Base-by-base conservation (phyloP, 352 stramenopile species). In the Phytophthora chlamydospora region DNA sequence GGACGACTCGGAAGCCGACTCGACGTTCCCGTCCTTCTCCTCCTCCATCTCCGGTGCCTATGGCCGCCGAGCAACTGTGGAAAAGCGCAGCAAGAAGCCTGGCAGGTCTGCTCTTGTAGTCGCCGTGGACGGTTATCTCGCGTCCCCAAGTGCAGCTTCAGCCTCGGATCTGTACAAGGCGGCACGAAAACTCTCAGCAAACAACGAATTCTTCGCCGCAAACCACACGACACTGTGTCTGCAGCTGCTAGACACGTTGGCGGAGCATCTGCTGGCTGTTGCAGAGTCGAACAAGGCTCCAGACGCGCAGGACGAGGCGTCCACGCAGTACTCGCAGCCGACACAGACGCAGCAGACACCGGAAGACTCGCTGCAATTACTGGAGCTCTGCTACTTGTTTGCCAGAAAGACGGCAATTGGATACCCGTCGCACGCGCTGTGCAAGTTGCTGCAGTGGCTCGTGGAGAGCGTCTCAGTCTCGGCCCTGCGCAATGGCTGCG, bases 381-480 rank as follows among this genome's bases (percentile, higher is more conserved):
- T 92, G 8, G 83, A 92, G 43, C 66, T 90, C 4, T 54, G 82
- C 16, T 89, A 80, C 43, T 27, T 89, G 16, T 90, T 90, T 50
- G 63, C 65, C 24, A 73, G 75, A 29, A 78, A 70, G 21, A 76
- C 79, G 0, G 55, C 68, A 8, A 80, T 94, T 40, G 81, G 81
- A 21, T 94, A 92, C 50, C 85, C 85, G 19, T 90, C 85, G 0
- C 81, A 89, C n/a, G 60, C 74, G 3, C 46, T 91, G 12, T 81
- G 78, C 31, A 89, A 89, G 59, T 53, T 91, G 33, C 19, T 94
- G 16, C 80, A 89, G 35, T 88, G 76, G 80, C 80, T 92, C 14
- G 64, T 84, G 9, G 53, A 75, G 3, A 77, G 54, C 34, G 62
- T 94, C 31, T 62, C 82, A 0, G 47, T 65, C n/a, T 66, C 71